Evolutionary conservation across 805 yeast species (phyloP).

Genomic region (Cyberlindnera mycetangii): DNA sequence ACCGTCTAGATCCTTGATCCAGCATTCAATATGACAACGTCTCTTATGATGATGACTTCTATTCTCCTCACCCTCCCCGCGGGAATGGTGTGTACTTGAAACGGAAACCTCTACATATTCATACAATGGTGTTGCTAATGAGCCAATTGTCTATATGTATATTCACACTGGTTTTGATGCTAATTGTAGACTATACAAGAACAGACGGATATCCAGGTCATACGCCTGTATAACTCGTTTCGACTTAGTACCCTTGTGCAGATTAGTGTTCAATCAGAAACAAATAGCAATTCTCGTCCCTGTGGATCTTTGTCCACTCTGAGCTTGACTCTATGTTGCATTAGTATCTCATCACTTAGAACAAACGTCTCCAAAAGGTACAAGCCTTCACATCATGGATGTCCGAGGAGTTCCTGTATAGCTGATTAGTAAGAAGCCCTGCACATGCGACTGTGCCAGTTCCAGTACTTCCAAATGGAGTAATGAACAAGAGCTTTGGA

Average conservation of each 20-base stretch:
- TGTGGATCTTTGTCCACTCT: constrained; percentile 45
- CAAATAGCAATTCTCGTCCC: constrained; percentile 68
- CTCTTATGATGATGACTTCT: background rate
- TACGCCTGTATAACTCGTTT: constrained; percentile 23
- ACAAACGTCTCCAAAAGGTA: background rate
- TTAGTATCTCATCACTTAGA: constrained; percentile 66
- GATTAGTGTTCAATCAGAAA: constrained; percentile 21
- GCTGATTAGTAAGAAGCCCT: constrained; percentile 37
- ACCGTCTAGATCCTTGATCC: background rate
- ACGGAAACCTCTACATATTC: too few species aligned
- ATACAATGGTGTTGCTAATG: too few species aligned
- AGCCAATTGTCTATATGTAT: too few species aligned
- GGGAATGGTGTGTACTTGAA: too few species aligned
- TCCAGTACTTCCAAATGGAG: background rate
- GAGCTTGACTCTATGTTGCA: constrained; percentile 93
- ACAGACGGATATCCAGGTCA: constrained; percentile 17
- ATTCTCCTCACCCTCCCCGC: too few species aligned
- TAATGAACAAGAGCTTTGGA: constrained; percentile 10
- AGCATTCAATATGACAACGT: background rate
- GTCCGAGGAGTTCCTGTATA: too few species aligned
- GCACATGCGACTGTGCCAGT: constrained; percentile 67
- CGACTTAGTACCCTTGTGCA: too few species aligned
- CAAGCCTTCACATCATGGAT: background rate
- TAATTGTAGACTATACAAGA: too few species aligned
- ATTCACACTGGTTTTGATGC: too few species aligned